These are phyloP conservation scores for Linum usitatissimum DNA, from an alignment of 345 rosid species.

Conservation along the genomic window DNA sequence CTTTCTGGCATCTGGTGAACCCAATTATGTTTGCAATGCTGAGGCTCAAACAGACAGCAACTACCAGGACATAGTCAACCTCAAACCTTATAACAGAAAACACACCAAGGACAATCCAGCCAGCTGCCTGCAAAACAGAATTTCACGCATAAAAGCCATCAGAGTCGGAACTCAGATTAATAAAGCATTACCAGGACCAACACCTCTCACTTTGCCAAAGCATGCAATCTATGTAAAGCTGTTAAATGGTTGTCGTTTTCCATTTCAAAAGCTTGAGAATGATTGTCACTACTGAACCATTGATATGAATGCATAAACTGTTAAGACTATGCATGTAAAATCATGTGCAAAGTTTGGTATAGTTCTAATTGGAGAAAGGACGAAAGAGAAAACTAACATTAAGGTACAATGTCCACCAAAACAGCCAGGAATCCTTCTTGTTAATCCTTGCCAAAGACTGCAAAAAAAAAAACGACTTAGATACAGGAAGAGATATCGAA, in stretches of 20 bases:
- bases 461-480: neutral
- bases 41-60: slow-evolving; percentile 9
- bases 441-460: slow-evolving; percentile 11
- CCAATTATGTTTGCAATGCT: slow-evolving; percentile 10
- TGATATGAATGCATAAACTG: too few species aligned
- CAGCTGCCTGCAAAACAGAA: slow-evolving; percentile 6
- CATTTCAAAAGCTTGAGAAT: neutral
- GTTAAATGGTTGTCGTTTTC: neutral
- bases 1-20: slow-evolving; percentile 8
- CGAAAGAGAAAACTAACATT: neutral
- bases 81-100: slow-evolving; percentile 8
- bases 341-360: neutral
- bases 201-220: neutral
- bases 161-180: neutral
- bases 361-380: too few species aligned
- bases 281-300: neutral
- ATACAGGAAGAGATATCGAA: neutral
- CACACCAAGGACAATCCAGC: slow-evolving; percentile 5
- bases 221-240: neutral
- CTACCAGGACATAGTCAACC: slow-evolving; percentile 8
- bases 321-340: neutral
- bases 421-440: slow-evolving; percentile 10
- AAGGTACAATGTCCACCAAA: slow-evolving; percentile 10
- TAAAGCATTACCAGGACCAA: neutral
- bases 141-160: neutral